Evolutionary conservation across 345 rosid genomes (phyloP), one percentile per base, ranked within the genome.

Genomic region (Moricandia moricandioides): DNA sequence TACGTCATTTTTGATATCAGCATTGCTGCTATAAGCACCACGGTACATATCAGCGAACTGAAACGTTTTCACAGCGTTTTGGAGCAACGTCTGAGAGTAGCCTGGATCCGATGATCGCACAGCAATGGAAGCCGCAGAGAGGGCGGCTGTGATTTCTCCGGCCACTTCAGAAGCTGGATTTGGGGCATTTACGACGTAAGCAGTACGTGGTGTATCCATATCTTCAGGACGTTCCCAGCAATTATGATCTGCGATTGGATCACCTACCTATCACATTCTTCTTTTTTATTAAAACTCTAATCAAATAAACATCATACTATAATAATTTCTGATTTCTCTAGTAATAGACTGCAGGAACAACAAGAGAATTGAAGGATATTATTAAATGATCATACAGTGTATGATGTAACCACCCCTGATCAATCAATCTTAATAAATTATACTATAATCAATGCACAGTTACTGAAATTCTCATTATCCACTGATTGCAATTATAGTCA

Each of bases 191-290:
- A 95, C 92, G 0, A 82, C 91, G 49, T 92, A 92, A 10, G 89
- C 92, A 0, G 90, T 88, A 69, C 99, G 80, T 2, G 86, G 74
- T 0, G 98, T 92, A 76, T 95, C 99, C 99, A 95, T 92, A 70
- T 95, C 98, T 68, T 95, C 99, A 1, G 99, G 97, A 31, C 99
- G 81, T 77, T 95, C 99, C 99, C 99, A 95, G 27, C 99, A 95
- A 69, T 72, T 82, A 63, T 95, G 99, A 82, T 95, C 99, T 12
- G 24, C 76, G 10, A 56, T 80, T 55, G 98, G 98, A 79, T 95
- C 97, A 60, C 99, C 99, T 77, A 95, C 99, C 99, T 95, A 55
- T 56, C 79, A 72, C 29, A 7, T 11, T 49, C 29, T 54, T 17
- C 18, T 43, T 7, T 34, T 56, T 12, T 65, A 61, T 31, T 71